phyloP scores from a whole-genome alignment of 2,329 filamentous ascomycete species.

The Dothidotthia symphoricarpi region DNA sequence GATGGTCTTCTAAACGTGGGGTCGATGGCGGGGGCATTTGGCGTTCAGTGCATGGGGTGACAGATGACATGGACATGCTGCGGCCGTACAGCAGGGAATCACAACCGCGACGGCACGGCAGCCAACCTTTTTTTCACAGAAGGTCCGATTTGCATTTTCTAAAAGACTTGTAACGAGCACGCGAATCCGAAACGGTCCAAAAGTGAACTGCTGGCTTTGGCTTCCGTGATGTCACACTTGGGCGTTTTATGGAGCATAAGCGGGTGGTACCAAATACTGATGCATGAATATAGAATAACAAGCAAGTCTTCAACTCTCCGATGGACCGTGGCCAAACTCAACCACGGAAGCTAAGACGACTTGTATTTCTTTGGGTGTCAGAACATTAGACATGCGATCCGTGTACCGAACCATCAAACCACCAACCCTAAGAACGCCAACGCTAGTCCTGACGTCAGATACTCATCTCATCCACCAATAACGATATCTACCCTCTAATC shows the following conservation, averaged over 20 bases:
- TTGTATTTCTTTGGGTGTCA: too few species aligned
- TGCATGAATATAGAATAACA: slow-evolving; percentile 30
- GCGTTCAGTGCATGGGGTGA: slow-evolving; percentile 45
- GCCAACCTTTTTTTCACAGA: slow-evolving; percentile 41
- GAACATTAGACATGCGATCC: too few species aligned
- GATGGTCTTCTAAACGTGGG: slow-evolving; percentile 85
- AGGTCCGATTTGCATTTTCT: slow-evolving; percentile 42
- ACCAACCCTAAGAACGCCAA: too few species aligned
- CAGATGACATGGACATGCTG: slow-evolving; percentile 42
- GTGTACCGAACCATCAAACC: too few species aligned
- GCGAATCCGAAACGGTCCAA: slow-evolving; percentile 44
- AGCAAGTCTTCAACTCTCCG: too few species aligned
- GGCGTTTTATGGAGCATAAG: slow-evolving; percentile 25
- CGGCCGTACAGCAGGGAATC: slow-evolving; percentile 42
- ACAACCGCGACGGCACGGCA: slow-evolving; percentile 36
- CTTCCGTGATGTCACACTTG: slow-evolving; percentile 37
- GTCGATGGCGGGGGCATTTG: slow-evolving; percentile 34
- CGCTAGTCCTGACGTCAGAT: neutral
- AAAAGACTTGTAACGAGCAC: slow-evolving; percentile 44
- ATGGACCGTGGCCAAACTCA: too few species aligned
- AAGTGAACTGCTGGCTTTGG: slow-evolving; percentile 36
- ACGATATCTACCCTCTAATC: too few species aligned
- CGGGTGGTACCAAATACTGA: slow-evolving; percentile 30
- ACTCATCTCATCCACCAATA: too few species aligned
- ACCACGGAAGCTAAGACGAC: too few species aligned